Base-by-base conservation (phyloP, 1,139 yeast species). In the Nakaseomyces bracarensis region DNA sequence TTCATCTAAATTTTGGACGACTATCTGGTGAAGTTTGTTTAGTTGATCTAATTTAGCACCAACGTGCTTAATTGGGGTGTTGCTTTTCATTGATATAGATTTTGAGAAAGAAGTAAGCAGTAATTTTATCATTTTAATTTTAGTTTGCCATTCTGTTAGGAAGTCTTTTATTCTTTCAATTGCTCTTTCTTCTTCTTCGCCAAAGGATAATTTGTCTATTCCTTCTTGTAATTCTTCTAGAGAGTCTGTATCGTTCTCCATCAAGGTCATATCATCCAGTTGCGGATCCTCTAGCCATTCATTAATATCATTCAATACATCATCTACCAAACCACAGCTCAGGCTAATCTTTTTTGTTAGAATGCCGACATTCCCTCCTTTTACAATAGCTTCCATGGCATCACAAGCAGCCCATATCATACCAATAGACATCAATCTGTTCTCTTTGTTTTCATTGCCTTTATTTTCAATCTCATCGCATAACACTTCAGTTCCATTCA, bases 271-370 rank as follows among this genome's bases (percentile, higher is more conserved):
- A 21, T 53, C 55, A 38, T 67, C 69, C 3, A 66, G 66, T 28
- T 65, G 66, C 0, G 89, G 89, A 49, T 79, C 70, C 45, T 75
- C 73, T 0, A 77, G 57, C 85, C 87, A 82, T 46, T 77, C 83
- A 13, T 66, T 74, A 46, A 79, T 71, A 50, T 82, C 89, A 9
- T 71, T 77, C 26, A 75, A 64, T 0, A 82, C 83, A 60, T 82
- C 91, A 20, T 71, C 75, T 8, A 80, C 65, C 41, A 81, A 56
- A 4, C 59, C 53, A 19, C 74, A 65, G 29, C 75, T 71, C 41
- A 65, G 67, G 43, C 66, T 69, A 14, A 80, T 62, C 45, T 69
- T 71, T 25, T 51, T 53, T 16, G 70, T 69, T 40, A 81, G 61
- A 1, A 75, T 55, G 3, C 77, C 80, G 19, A 75, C 50, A 37